Evolutionary conservation across 352 stramenopile species (phyloP), one percentile per base, ranked within the genome.

Genomic region (Pythium coloratum): DNA sequence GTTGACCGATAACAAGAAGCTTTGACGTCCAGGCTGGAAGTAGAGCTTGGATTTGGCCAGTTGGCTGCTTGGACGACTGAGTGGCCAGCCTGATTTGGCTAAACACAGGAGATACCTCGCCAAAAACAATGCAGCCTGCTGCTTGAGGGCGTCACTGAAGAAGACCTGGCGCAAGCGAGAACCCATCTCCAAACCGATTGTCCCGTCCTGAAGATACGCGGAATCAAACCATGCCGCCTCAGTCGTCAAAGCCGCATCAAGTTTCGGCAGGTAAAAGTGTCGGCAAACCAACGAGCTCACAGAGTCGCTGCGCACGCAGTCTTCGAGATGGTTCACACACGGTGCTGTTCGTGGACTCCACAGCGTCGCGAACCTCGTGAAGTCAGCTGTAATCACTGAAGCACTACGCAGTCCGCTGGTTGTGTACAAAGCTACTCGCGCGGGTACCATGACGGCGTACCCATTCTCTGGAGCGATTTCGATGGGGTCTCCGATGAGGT

Each of bases 271-370:
- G 30, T 44, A 38, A 1, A 30, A 34, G 30, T 58, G 30, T 6
- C 51, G 51, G 16, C 51, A 58, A 12, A 44, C 33, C 13, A 58
- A 36, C 13, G 51, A 58, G 14, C 10, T 13, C 3, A 28, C 36
- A 2, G 51, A 34, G 51, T 58, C 51, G 30, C 51, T 58, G n/a
- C 51, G 51, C 51, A 58, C 51, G 16, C 51, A 58, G 30, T 58
- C 51, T 24, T 44, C 36, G 18, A 58, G 30, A 8, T 26, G 24
- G 4, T 58, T 38, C 14, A 36, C 51, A 44, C 51, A 58, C 2
- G 40, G 40, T 24, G 40, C 2, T 24, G 40, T 49, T 6, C 40
- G 40, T 16, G 18, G 14, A 8, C 12, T 49, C 40, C 40, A 49
- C 6, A 16, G 14, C 7, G 18, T 16, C 14, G 24, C 7, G 16